Base-by-base conservation (phyloP, 176 grass and related monocot genomes). In the Urochloa ruziziensis region DNA sequence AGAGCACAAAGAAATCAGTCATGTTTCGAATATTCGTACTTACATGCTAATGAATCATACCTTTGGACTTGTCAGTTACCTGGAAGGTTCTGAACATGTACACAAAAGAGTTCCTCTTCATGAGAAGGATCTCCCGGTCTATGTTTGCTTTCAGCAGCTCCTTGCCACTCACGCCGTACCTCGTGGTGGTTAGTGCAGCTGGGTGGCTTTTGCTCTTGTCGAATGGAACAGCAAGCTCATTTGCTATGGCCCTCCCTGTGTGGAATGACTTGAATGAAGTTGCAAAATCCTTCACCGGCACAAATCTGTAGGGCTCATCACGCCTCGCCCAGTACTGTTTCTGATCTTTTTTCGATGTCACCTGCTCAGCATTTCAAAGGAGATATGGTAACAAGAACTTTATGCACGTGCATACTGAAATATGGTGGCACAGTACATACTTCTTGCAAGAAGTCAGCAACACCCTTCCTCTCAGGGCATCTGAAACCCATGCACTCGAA, bases 51-150 rank as follows among this genome's bases (percentile, higher is more conserved):
- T 27, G 1, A 14, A 62, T 23, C 48, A 33, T 57, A 63, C 29
- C 47, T 79, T 78, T 42, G 29, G 23, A 34, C 4, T 34, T 25
- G 30, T 44, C 2, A 30, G 27, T 85, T 58, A 95, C 96, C 90
- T 94, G 96, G 81, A 80, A 53, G 51, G 62, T 75, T 85, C 90
- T 90, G 74, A 98, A 98, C 8, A 95, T 73, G 61, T 98, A 98
- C 67, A 98, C 89, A 36, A 98, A 98, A 39, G 92, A 95, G 69
- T 98, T 95, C 85, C 96, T 93, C 77, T 95, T 98, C 96, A 98
- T 95, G 21, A 98, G 89, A 42, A 98, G 89, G 60, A 95, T 70
- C 77, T 98, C 89, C 51, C 91, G 74, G 46, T 84, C 85, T 67
- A 98, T 90, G 67, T 93, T 92, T 71, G 96, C 93, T 77, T 92